Evolutionary conservation across 75 land plant genomes (phyloP).

Genomic region (Chamaecyparis obtusa): DNA sequence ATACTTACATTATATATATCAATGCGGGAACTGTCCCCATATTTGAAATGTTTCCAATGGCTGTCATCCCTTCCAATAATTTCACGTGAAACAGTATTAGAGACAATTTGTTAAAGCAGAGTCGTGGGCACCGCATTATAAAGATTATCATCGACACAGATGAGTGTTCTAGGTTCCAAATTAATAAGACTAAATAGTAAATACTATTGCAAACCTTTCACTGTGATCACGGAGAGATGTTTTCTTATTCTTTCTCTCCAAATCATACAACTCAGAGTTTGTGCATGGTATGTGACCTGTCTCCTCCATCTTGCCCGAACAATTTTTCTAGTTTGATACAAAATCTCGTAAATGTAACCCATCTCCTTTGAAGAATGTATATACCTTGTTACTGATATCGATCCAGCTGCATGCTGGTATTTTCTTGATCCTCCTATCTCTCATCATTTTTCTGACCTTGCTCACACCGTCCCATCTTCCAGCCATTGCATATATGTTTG

Average conservation of each 20-base stretch:
- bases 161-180: background rate
- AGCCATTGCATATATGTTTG: conserved; percentile 9
- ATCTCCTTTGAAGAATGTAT: background rate
- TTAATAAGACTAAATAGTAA: too few relatives aligned
- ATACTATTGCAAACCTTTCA: background rate
- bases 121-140: conserved; percentile 28
- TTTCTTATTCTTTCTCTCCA: background rate
- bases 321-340: conserved; percentile 2
- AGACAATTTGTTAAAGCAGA: conserved; percentile 13
- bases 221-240: background rate
- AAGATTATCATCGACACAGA: conserved; percentile 26
- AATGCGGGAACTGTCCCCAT: conserved; percentile 30
- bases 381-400: background rate
- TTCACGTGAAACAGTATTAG: conserved; percentile 23
- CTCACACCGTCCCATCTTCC: background rate
- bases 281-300: background rate
- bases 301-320: background rate
- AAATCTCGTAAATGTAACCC: conserved; percentile 10
- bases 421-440: conserved; percentile 5
- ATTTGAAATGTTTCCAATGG: conserved; percentile 25
- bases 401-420: conserved; percentile 6
- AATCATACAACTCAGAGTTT: background rate
- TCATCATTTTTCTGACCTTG: background rate
- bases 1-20: conserved; percentile 20
- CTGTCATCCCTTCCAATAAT: conserved; percentile 29